Evolutionary conservation across 2,329 filamentous ascomycete genomes (phyloP).

Genomic region (Fusarium miscanthi): DNA sequence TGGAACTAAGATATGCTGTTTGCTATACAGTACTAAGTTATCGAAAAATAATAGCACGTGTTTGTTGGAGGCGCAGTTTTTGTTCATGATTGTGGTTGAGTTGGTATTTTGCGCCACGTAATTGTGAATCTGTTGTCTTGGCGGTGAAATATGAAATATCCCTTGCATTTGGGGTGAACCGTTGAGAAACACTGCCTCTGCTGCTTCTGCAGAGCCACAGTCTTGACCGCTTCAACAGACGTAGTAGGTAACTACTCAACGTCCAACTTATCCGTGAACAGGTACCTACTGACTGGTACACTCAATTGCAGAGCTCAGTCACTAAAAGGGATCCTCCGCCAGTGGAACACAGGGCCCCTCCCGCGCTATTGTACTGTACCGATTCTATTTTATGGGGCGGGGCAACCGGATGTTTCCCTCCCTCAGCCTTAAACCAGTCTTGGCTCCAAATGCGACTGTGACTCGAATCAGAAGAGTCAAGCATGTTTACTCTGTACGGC

Average conservation of each 20-base stretch:
- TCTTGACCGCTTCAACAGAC: background rate
- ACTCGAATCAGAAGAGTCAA: background rate
- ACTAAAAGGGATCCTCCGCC: background rate
- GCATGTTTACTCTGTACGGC: background rate
- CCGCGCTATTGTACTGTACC: background rate
- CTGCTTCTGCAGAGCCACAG: background rate
- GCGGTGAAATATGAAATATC: background rate
- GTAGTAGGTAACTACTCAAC: background rate
- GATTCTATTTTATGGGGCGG: background rate
- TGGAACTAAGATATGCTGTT: background rate
- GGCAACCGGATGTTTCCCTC: background rate
- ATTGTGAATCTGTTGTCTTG: background rate
- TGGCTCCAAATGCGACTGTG: background rate
- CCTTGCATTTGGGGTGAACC: background rate
- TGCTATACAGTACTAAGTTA: background rate
- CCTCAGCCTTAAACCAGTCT: conserved; percentile 5
- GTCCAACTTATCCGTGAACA: background rate
- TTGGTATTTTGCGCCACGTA: background rate
- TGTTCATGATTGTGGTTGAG: conserved; percentile 2
- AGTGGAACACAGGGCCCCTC: background rate
- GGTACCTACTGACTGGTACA: background rate
- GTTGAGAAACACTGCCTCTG: background rate
- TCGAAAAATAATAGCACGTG: background rate
- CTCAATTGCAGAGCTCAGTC: background rate
- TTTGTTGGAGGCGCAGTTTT: background rate